Evolutionary conservation across 2,329 filamentous ascomycete species (phyloP).

Genomic region (Ceratocystis huliohia): DNA sequence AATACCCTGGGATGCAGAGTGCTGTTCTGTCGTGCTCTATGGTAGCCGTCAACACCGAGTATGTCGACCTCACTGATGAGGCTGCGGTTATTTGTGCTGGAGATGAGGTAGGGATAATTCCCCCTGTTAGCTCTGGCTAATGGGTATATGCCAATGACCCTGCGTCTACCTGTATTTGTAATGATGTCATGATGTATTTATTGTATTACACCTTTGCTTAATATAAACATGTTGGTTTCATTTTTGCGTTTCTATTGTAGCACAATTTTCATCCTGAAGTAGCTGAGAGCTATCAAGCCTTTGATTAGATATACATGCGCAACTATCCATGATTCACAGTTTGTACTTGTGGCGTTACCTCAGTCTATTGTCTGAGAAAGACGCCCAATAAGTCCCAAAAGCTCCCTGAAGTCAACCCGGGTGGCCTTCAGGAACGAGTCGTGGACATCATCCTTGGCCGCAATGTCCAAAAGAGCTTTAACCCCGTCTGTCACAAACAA

Average conservation of each 20-base stretch:
- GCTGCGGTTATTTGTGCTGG: constrained; percentile 49
- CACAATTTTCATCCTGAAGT: background rate
- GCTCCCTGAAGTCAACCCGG: background rate
- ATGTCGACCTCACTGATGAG: constrained; percentile 53
- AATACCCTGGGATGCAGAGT: constrained; percentile 54
- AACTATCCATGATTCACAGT: background rate
- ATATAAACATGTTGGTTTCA: background rate
- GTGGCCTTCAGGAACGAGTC: background rate
- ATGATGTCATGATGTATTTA: background rate
- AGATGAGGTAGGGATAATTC: constrained; percentile 79
- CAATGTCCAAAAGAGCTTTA: constrained; percentile 1
- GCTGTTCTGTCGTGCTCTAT: constrained; percentile 60
- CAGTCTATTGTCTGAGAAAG: background rate
- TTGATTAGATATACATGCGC: too few relatives aligned
- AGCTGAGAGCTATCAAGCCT: background rate
- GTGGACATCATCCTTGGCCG: constrained; percentile 1
- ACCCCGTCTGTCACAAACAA: background rate
- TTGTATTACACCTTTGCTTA: background rate
- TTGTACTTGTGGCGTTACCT: background rate
- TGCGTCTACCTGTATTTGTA: background rate
- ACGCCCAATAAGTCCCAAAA: constrained; percentile 4
- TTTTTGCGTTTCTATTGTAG: background rate
- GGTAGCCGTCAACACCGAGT: constrained; percentile 68
- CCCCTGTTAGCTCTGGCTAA: constrained; percentile 74
- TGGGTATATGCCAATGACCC: background rate